A percentile compares a stretch with the other conserved stretches of the same genome.
These are phyloP conservation scores for Mycena vitilis DNA, from an alignment of 768 basidiomycete species.

Conservation along the genomic window DNA sequence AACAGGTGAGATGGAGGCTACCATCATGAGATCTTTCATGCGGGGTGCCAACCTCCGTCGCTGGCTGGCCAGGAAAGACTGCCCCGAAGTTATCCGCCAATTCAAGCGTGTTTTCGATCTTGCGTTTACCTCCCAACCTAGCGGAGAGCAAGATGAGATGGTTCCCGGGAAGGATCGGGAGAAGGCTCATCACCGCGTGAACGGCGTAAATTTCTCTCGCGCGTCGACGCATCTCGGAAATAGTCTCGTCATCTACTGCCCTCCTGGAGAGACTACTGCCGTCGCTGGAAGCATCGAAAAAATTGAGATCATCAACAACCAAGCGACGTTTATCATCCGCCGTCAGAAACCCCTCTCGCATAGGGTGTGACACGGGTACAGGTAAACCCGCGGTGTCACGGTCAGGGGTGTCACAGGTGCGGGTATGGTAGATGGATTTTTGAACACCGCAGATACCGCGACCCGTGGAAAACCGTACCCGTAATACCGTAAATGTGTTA, in stretches of 20 bases:
- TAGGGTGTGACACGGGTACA: too few species aligned
- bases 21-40: conserved; percentile 26
- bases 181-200: conserved; percentile 10
- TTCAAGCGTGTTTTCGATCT: conserved; percentile 24
- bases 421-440: too few species aligned
- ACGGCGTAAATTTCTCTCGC: conserved; percentile 21
- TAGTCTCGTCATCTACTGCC: conserved; percentile 19
- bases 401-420: too few species aligned
- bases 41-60: conserved; percentile 28
- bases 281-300: conserved; percentile 20
- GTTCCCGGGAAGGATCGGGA: not conserved
- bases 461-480: too few species aligned
- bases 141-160: not conserved
- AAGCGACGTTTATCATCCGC: not conserved
- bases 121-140: conserved; percentile 7
- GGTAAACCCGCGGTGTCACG: too few species aligned
- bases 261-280: not conserved
- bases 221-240: conserved; percentile 20
- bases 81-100: conserved; percentile 27
- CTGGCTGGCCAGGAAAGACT: conserved; percentile 38
- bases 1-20: conserved; percentile 25
- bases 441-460: too few species aligned
- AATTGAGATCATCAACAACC: not conserved
- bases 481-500: too few species aligned
- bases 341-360: conserved; percentile 13